Percentiles rank a stretch among this genome's conserved stretches.
Conservation (phyloP, 2,329 filamentous ascomycete genomes). For the Aureobasidium mangrovei region DNA sequence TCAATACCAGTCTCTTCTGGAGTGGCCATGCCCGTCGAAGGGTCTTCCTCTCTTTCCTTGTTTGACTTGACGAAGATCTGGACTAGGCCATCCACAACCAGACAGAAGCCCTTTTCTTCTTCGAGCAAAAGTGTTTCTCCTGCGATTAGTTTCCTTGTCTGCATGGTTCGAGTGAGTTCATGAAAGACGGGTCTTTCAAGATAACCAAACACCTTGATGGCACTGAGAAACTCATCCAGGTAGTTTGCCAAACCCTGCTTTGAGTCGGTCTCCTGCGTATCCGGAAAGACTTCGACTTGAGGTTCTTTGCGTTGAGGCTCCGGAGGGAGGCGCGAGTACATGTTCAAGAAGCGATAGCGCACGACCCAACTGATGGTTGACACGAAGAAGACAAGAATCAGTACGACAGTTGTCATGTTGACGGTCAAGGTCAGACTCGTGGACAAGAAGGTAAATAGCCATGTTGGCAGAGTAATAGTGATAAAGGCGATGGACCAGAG, state of each 20-base stretch:
- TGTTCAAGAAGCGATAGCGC: slow-evolving; percentile 89
- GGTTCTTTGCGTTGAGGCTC: slow-evolving; percentile 95
- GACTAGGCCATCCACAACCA: slow-evolving; percentile 91
- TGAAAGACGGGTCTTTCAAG: slow-evolving; percentile 94
- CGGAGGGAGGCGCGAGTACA: slow-evolving; percentile 87
- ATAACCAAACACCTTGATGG: slow-evolving; percentile 98
- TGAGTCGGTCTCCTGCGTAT: slow-evolving; percentile 77
- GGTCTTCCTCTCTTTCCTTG: slow-evolving; percentile 34
- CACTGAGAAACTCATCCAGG: slow-evolving; percentile 92
- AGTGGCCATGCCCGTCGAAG: slow-evolving; percentile 31
- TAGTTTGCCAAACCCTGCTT: slow-evolving; percentile 95
- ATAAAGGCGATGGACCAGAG: slow-evolving; percentile 79
- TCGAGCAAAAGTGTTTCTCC: slow-evolving; percentile 92
- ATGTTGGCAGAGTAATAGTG: slow-evolving; percentile 80
- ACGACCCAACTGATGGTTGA: slow-evolving; percentile 92
- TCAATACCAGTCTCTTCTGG: slow-evolving; percentile 37
- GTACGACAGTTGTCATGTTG: slow-evolving; percentile 91
- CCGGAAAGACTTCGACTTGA: slow-evolving; percentile 88
- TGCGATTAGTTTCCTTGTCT: slow-evolving; percentile 90
- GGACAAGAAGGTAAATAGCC: slow-evolving; percentile 82
- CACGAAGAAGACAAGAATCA: slow-evolving; percentile 67
- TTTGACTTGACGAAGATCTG: slow-evolving; percentile 97
- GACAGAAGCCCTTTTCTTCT: slow-evolving; percentile 95
- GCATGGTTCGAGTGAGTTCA: slow-evolving; percentile 94
- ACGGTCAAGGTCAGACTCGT: slow-evolving; percentile 94